phyloP scores from a whole-genome alignment of 75 land plant genomes.

The Selaginella moellendorffii region DNA sequence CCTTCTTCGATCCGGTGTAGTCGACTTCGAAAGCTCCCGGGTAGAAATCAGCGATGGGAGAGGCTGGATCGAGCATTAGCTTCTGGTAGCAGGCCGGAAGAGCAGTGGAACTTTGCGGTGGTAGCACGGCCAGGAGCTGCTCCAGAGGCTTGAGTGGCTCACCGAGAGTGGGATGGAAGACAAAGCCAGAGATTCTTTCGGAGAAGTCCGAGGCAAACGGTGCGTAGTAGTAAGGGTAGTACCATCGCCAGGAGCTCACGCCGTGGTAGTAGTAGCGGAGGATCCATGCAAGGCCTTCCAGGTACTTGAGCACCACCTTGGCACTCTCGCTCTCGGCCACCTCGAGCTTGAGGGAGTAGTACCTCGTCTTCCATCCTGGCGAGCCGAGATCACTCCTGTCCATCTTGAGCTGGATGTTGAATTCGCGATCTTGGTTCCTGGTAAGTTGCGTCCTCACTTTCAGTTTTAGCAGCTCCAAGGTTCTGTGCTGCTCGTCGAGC shows the following conservation, averaged over 20 bases:
- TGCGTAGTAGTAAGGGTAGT: background rate
- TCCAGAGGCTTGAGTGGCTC: background rate
- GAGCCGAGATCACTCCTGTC: background rate
- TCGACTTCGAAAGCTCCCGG: background rate
- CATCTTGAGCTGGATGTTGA: background rate
- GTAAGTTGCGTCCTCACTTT: background rate
- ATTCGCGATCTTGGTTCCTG: background rate
- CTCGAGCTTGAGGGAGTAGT: background rate
- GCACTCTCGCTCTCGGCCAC: background rate
- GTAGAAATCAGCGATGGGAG: background rate
- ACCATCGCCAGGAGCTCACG: background rate
- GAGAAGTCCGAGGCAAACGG: background rate
- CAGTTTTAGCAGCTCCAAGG: background rate
- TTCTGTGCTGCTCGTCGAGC: background rate
- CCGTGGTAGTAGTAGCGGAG: background rate
- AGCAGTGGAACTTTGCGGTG: background rate
- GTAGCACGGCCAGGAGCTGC: background rate
- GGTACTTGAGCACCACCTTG: background rate
- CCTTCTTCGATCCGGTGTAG: background rate
- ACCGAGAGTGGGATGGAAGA: no score
- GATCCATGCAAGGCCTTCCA: background rate
- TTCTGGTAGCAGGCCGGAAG: background rate
- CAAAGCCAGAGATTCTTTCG: background rate
- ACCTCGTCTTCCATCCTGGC: background rate
- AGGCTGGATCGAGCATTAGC: background rate